A percentile compares a stretch with the other conserved stretches of the same genome.
These are phyloP conservation scores for Hura crepitans DNA, from an alignment of 441 rosid genomes.

Conservation along the genomic window DNA sequence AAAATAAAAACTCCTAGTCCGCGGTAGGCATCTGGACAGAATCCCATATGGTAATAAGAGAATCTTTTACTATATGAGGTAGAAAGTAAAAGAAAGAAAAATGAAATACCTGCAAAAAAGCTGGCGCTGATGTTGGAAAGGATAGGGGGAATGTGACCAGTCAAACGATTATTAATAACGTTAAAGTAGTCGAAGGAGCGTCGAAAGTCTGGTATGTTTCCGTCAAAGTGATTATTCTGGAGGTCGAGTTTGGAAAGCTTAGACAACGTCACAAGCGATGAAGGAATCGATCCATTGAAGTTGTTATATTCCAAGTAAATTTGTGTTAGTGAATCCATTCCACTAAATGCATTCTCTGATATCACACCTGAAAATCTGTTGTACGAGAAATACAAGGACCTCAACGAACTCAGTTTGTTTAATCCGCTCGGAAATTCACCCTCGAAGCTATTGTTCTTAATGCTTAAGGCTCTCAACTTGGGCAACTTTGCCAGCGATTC, in stretches of 20 bases:
- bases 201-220: slow-evolving; percentile 45
- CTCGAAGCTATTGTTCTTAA: slow-evolving; percentile 51
- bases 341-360: slow-evolving; percentile 34
- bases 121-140: slow-evolving; percentile 37
- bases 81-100: not conserved
- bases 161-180: slow-evolving; percentile 51
- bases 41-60: too few species aligned
- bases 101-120: slow-evolving; percentile 40
- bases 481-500: slow-evolving; percentile 33
- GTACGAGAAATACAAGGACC: slow-evolving; percentile 43
- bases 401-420: slow-evolving; percentile 35
- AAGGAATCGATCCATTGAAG: slow-evolving; percentile 48
- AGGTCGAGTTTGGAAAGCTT: slow-evolving; percentile 40
- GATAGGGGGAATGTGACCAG: slow-evolving; percentile 47
- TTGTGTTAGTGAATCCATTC: slow-evolving; percentile 46
- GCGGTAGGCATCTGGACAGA: too few species aligned
- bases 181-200: slow-evolving; percentile 36
- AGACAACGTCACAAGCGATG: slow-evolving; percentile 35
- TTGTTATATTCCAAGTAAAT: slow-evolving; percentile 48
- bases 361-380: slow-evolving; percentile 55
- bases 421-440: slow-evolving; percentile 50
- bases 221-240: slow-evolving; percentile 48
- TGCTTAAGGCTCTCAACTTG: slow-evolving; percentile 46
- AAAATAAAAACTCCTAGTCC: too few species aligned
- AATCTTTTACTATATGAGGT: too few species aligned